Percentiles rank a stretch among this genome's conserved stretches.
These are phyloP conservation scores for Hypoxylon subgilvum DNA, from an alignment of 495 filamentous ascomycete genomes.

Conservation along the genomic window DNA sequence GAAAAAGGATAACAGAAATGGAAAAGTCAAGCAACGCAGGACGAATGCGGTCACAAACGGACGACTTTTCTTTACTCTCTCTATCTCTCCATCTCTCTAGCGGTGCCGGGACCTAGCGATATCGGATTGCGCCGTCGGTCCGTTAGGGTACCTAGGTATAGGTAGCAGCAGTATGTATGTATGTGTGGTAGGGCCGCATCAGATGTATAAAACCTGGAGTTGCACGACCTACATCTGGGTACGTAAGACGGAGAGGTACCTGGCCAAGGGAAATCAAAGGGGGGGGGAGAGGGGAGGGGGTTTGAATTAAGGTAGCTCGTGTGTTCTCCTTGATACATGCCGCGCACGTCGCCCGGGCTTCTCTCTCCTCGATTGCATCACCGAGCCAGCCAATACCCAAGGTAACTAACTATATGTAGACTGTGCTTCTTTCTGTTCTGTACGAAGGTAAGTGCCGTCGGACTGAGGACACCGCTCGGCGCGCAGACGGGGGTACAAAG, in stretches of 20 bases:
- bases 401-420: too few relatives aligned
- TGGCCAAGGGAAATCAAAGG: background rate
- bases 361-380: too few relatives aligned
- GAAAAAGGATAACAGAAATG: background rate
- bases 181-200: too few relatives aligned
- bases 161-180: too few relatives aligned
- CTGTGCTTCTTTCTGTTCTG: too few relatives aligned
- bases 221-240: too few relatives aligned
- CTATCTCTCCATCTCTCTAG: background rate
- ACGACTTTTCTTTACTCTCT: too few relatives aligned
- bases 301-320: slow-evolving; percentile 7
- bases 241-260: slow-evolving; percentile 9
- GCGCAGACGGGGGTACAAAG: background rate
- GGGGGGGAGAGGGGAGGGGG: background rate
- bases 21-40: too few relatives aligned
- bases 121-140: slow-evolving; percentile 28
- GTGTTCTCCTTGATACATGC: slow-evolving; percentile 12
- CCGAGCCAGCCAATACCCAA: too few relatives aligned
- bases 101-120: slow-evolving; percentile 18
- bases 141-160: slow-evolving; percentile 14
- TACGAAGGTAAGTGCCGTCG: too few relatives aligned
- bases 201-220: slow-evolving; percentile 36
- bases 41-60: slow-evolving; percentile 9
- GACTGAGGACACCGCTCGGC: slow-evolving; percentile 6
- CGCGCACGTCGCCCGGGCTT: slow-evolving; percentile 15